Percentiles rank a stretch among this genome's conserved stretches.
phyloP scores from a whole-genome alignment of 257 asterid genomes.

The Petrea volubilis region DNA sequence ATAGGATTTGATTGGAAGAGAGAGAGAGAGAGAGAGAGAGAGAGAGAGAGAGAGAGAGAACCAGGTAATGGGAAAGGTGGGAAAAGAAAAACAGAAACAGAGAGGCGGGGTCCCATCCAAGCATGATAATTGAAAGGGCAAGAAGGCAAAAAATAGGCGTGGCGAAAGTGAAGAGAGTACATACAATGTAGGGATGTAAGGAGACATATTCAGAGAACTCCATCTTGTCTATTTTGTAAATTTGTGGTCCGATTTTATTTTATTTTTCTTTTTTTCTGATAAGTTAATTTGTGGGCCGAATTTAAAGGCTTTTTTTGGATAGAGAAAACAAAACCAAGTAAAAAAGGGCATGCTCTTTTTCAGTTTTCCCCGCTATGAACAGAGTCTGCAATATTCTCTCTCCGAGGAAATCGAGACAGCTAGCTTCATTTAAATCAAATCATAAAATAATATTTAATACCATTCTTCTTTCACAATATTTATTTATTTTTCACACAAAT shows the following conservation, averaged over 20 bases:
- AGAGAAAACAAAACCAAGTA: neutral
- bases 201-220: constrained; percentile 42
- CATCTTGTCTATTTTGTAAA: constrained; percentile 20
- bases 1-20: constrained; percentile 21
- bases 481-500: too few species aligned
- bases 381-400: neutral
- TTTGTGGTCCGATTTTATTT: constrained; percentile 31
- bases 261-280: too few species aligned
- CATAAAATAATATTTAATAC: too few species aligned
- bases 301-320: neutral
- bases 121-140: constrained; percentile 52
- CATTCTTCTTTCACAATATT: too few species aligned
- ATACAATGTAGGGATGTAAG: constrained; percentile 43
- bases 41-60: neutral
- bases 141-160: constrained; percentile 42
- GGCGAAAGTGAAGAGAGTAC: constrained; percentile 32
- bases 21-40: neutral
- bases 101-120: constrained; percentile 14
- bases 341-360: constrained; percentile 23
- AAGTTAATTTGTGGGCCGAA: constrained; percentile 32
- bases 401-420: neutral
- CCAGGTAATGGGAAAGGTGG: neutral
- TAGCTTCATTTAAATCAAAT: too few species aligned
- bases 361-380: neutral
- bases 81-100: neutral